A percentile compares a stretch with the other conserved stretches of the same genome.
These are phyloP conservation scores for Schrenkiella parvula DNA, from an alignment of 345 rosid genomes.

Conservation along the genomic window DNA sequence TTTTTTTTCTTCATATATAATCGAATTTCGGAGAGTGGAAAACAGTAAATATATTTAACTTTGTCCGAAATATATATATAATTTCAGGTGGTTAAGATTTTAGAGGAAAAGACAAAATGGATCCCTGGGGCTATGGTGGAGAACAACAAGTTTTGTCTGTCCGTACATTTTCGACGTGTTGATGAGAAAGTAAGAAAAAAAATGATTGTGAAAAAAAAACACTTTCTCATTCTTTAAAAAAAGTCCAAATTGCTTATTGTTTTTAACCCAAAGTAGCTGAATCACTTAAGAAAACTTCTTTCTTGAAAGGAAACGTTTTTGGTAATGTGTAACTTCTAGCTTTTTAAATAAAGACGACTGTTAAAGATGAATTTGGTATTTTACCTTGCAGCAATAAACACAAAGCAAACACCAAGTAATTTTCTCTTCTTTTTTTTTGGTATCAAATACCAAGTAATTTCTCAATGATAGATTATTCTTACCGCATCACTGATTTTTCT, in stretches of 20 bases:
- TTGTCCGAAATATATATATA: not conserved
- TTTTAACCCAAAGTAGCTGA: not conserved
- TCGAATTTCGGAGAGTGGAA: not conserved
- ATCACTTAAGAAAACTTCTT: not conserved
- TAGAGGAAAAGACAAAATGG: slow-evolving; percentile 61
- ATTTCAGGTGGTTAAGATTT: slow-evolving; percentile 46
- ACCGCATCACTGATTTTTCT: not conserved
- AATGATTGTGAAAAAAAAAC: not conserved
- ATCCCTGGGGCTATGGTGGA: slow-evolving; percentile 80
- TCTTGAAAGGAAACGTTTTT: not conserved
- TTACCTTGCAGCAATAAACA: not conserved
- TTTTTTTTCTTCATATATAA: not conserved
- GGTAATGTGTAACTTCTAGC: not conserved
- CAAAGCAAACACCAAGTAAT: not conserved
- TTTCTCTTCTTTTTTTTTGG: too few species aligned
- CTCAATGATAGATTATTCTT: not conserved
- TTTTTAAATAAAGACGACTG: not conserved
- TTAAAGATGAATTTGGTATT: not conserved
- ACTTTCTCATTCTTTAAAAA: not conserved
- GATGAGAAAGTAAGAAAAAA: slow-evolving; percentile 65
- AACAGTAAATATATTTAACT: slow-evolving; percentile 1
- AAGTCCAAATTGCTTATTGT: not conserved
- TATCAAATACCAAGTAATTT: too few species aligned
- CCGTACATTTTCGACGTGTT: slow-evolving; percentile 92
- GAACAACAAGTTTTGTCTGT: slow-evolving; percentile 88